Conservation (phyloP, 1,139 yeast genomes). For the Casaregolazyma lundiana region DNA sequence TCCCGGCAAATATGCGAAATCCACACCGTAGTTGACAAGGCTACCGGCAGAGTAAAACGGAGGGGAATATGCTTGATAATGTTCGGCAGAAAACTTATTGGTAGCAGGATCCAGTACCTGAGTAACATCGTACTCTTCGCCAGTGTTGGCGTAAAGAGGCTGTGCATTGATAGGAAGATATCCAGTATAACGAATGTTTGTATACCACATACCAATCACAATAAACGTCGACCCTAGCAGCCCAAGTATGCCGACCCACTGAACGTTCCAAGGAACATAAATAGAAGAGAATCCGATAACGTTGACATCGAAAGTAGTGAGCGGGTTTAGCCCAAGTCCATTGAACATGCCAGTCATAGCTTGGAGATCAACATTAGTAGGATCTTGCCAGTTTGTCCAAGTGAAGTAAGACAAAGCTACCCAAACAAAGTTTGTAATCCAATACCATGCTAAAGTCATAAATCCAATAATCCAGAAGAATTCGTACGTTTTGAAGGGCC, state of each 20-base stretch:
- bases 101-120: conserved; percentile 33
- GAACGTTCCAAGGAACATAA: conserved; percentile 36
- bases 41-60: conserved; percentile 59
- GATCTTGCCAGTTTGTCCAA: conserved; percentile 63
- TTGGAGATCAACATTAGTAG: conserved; percentile 50
- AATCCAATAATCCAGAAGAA: conserved; percentile 42
- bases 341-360: conserved; percentile 48
- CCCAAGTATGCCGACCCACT: conserved; percentile 45
- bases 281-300: conserved; percentile 42
- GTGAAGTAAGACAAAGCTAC: conserved; percentile 48
- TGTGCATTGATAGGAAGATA: conserved; percentile 52
- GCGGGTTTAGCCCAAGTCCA: conserved; percentile 56
- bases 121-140: conserved; percentile 39
- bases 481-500: conserved; percentile 45
- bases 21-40: conserved; percentile 51
- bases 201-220: conserved; percentile 41
- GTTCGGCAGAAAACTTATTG: conserved; percentile 30
- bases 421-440: conserved; percentile 54
- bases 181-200: conserved; percentile 47
- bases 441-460: conserved; percentile 46
- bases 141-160: conserved; percentile 45
- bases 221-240: conserved; percentile 38
- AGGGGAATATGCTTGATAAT: conserved; percentile 38
- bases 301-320: conserved; percentile 51
- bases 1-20: conserved; percentile 52